Conservation (phyloP, 192 early-diverging fungal species). For the Chytriomyces confervae region DNA sequence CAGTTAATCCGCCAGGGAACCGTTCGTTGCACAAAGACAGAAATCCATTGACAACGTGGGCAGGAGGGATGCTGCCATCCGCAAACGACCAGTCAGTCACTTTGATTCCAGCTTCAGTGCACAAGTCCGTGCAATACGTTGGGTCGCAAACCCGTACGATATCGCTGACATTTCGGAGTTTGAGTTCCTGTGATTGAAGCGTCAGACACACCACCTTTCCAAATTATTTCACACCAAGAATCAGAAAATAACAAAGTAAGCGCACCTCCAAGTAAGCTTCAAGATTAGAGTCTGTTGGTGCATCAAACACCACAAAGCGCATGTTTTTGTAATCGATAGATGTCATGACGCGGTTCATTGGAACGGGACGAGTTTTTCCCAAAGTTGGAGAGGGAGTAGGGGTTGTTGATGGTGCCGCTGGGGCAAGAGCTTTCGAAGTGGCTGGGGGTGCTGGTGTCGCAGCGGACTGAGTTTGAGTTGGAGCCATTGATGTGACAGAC, state of each 20-base stretch:
- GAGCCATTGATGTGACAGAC: too few species aligned
- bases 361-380: background rate
- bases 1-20: slow-evolving; percentile 43
- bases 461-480: too few species aligned
- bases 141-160: slow-evolving; percentile 87
- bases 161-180: slow-evolving; percentile 68
- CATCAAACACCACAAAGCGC: slow-evolving; percentile 80
- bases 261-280: slow-evolving; percentile 69
- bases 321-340: slow-evolving; percentile 68
- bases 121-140: slow-evolving; percentile 67
- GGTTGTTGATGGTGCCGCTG: slow-evolving; percentile 44
- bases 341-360: slow-evolving; percentile 35
- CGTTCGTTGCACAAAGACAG: slow-evolving; percentile 66
- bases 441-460: background rate
- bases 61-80: slow-evolving; percentile 60
- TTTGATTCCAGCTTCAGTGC: slow-evolving; percentile 63
- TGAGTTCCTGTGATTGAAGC: slow-evolving; percentile 63
- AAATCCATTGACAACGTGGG: slow-evolving; percentile 66
- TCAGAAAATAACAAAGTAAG: slow-evolving; percentile 13
- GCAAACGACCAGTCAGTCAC: slow-evolving; percentile 52
- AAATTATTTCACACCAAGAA: background rate
- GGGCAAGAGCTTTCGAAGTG: slow-evolving; percentile 49
- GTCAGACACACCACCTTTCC: background rate
- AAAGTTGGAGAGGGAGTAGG: slow-evolving; percentile 43
- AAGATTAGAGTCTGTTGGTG: slow-evolving; percentile 74